Percentiles rank a stretch among this genome's conserved stretches.
phyloP scores from a whole-genome alignment of 805 yeast genomes.

The Tanozyma kutaoensis region DNA sequence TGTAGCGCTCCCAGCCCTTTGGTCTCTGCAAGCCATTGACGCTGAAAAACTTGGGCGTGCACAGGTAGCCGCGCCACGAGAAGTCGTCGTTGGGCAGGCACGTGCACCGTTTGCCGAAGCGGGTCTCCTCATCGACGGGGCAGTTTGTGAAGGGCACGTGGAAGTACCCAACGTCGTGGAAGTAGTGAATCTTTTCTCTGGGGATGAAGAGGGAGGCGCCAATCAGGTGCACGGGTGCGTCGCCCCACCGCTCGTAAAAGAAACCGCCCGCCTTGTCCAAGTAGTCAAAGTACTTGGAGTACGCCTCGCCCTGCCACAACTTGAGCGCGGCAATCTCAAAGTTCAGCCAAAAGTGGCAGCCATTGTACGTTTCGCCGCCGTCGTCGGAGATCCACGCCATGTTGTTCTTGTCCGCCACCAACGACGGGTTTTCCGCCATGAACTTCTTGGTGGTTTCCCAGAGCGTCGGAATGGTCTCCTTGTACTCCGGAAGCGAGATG shows the following conservation, averaged over 20 bases:
- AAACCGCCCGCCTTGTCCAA: conserved; percentile 83
- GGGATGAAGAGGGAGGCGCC: conserved; percentile 73
- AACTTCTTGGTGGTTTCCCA: conserved; percentile 71
- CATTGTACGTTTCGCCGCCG: conserved; percentile 55
- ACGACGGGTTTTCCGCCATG: conserved; percentile 44
- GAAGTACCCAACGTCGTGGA: conserved; percentile 74
- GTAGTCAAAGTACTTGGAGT: conserved; percentile 53
- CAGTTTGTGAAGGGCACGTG: conserved; percentile 76
- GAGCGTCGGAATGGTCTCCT: conserved; percentile 73
- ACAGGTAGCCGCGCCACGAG: conserved; percentile 65
- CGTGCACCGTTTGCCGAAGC: conserved; percentile 50
- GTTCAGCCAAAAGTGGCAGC: conserved; percentile 88
- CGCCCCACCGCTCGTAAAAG: conserved; percentile 91
- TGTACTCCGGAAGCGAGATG: conserved; percentile 69
- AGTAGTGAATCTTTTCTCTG: conserved; percentile 58
- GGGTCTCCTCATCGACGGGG: conserved; percentile 54
- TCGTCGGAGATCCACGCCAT: conserved; percentile 61
- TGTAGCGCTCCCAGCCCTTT: conserved; percentile 50
- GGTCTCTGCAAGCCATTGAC: conserved; percentile 47
- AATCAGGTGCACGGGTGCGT: conserved; percentile 84
- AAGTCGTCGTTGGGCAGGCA: conserved; percentile 66
- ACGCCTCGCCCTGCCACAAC: conserved; percentile 66
- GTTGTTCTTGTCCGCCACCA: conserved; percentile 49
- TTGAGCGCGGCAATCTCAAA: conserved; percentile 69
- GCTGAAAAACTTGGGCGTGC: conserved; percentile 51